phyloP scores from a whole-genome alignment of 306 rosid genomes.

The Trifolium subterraneum region DNA sequence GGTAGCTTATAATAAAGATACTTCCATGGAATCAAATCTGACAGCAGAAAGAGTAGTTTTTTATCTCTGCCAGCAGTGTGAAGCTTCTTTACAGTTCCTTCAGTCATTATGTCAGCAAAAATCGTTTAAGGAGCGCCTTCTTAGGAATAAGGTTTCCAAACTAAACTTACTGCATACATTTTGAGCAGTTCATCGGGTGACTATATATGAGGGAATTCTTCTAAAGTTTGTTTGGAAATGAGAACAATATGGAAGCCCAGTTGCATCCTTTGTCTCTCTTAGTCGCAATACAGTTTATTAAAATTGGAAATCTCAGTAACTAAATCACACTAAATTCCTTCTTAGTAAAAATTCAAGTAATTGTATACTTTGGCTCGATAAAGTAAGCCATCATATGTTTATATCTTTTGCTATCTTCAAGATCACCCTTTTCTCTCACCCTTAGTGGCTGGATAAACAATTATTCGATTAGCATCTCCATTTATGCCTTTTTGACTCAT shows the following conservation, averaged over 20 bases:
- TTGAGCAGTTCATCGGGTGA: constrained; percentile 31
- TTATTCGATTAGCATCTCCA: background rate
- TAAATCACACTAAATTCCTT: constrained; percentile 1
- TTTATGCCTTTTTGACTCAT: constrained; percentile 3
- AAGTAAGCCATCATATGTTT: constrained; percentile 10
- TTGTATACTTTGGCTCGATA: background rate
- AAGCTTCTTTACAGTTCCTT: constrained; percentile 94
- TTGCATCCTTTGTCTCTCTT: constrained; percentile 30
- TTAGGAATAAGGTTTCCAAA: constrained; percentile 79
- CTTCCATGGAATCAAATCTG: constrained; percentile 48
- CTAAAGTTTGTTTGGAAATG: constrained; percentile 15
- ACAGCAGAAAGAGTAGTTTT: constrained; percentile 65
- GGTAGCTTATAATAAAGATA: constrained; percentile 51
- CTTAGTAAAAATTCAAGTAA: constrained; percentile 10
- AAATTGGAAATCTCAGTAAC: constrained; percentile 11
- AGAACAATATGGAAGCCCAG: constrained; percentile 20
- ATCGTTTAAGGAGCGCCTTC: constrained; percentile 78
- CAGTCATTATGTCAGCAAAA: constrained; percentile 85
- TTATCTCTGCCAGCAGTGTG: constrained; percentile 89
- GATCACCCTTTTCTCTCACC: constrained; percentile 4
- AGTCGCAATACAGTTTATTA: background rate
- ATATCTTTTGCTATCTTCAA: background rate
- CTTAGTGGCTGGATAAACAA: background rate
- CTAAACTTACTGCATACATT: constrained; percentile 38
- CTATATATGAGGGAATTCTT: constrained; percentile 17